Conservation (phyloP, 352 stramenopile species). For the Thraustochytrium striatum region DNA sequence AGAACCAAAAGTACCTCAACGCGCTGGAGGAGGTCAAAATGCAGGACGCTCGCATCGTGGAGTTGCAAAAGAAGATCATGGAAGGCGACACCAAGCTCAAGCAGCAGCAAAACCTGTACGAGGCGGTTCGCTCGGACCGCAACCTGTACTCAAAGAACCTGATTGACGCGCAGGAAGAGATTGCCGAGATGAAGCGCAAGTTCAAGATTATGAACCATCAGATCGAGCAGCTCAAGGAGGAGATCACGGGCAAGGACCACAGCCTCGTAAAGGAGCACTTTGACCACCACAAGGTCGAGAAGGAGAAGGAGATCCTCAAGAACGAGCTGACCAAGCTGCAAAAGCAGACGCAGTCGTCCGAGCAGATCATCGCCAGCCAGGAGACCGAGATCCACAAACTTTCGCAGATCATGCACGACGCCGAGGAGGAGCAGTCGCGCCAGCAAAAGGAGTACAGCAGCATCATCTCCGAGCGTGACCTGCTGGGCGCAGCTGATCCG, state of each 20-base stretch:
- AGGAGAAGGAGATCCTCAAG: slow-evolving; percentile 85
- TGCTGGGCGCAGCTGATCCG: slow-evolving; percentile 90
- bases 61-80: slow-evolving; percentile 65
- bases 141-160: slow-evolving; percentile 94
- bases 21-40: slow-evolving; percentile 65
- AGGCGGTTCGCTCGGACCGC: slow-evolving; percentile 83
- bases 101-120: slow-evolving; percentile 92
- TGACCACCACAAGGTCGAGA: slow-evolving; percentile 86
- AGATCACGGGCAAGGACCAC: slow-evolving; percentile 88
- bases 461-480: slow-evolving; percentile 92
- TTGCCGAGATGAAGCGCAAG: slow-evolving; percentile 91
- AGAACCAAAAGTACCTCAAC: too few species aligned
- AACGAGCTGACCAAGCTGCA: slow-evolving; percentile 85
- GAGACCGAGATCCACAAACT: slow-evolving; percentile 88
- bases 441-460: slow-evolving; percentile 93
- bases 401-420: slow-evolving; percentile 78
- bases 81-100: slow-evolving; percentile 88
- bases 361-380: slow-evolving; percentile 87
- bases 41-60: slow-evolving; percentile 61
- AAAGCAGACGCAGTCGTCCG: slow-evolving; percentile 73
- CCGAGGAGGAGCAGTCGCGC: slow-evolving; percentile 86
- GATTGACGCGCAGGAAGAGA: slow-evolving; percentile 89
- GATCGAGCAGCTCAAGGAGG: slow-evolving; percentile 91
- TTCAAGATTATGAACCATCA: slow-evolving; percentile 94
- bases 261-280: slow-evolving; percentile 92